These are phyloP conservation scores for Annulohypoxylon moriforme DNA, from an alignment of 495 filamentous ascomycete species.

Conservation along the genomic window DNA sequence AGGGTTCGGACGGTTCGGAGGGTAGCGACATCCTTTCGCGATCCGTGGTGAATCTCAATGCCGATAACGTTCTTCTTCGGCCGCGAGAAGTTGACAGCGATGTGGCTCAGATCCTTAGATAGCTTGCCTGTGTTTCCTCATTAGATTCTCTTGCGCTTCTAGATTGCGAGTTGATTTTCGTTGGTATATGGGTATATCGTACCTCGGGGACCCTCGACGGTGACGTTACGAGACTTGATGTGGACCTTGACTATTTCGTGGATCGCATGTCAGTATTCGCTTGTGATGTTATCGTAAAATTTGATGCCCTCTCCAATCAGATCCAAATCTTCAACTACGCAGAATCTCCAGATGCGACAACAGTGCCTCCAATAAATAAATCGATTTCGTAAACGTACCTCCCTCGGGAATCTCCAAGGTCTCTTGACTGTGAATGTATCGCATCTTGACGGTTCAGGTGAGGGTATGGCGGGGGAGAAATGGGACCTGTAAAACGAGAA, in stretches of 20 bases:
- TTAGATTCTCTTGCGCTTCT: constrained; percentile 36
- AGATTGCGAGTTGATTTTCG: neutral
- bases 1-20: constrained; percentile 96
- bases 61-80: constrained; percentile 84
- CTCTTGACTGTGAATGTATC: constrained; percentile 98
- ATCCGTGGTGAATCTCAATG: constrained; percentile 97
- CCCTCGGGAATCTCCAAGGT: constrained; percentile 92
- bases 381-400: constrained; percentile 72
- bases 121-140: constrained; percentile 77
- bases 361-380: constrained; percentile 8
- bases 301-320: constrained; percentile 30
- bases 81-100: constrained; percentile 93
- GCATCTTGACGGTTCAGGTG: constrained; percentile 77
- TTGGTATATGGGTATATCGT: constrained; percentile 43
- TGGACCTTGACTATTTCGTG: constrained; percentile 81
- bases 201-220: constrained; percentile 94
- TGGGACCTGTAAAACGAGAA: constrained; percentile 34
- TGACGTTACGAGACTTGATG: constrained; percentile 95
- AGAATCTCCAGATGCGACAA: neutral
- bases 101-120: constrained; percentile 92
- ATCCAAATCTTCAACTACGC: constrained; percentile 17
- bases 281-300: constrained; percentile 24
- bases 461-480: constrained; percentile 45
- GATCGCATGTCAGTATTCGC: constrained; percentile 55
- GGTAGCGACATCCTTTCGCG: constrained; percentile 95